phyloP scores from a whole-genome alignment of 805 yeast genomes.

The Candida qinlingensis region DNA sequence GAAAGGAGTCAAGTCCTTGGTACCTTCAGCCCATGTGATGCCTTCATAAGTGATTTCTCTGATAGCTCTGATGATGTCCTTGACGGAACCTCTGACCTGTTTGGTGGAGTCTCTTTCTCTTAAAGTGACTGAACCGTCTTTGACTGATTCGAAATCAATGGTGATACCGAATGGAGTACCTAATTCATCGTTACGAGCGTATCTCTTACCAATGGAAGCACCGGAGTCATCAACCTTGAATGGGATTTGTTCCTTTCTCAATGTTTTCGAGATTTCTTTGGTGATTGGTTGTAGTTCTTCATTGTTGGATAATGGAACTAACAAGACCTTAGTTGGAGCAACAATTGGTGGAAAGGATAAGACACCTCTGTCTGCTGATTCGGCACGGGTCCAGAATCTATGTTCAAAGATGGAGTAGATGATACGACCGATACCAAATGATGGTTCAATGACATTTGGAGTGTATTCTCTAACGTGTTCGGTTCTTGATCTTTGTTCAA shows the following conservation, averaged over 20 bases:
- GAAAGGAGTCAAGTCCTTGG: conserved; percentile 63
- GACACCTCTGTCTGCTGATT: conserved; percentile 81
- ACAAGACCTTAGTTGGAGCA: conserved; percentile 95
- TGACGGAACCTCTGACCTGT: conserved; percentile 90
- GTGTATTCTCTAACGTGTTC: conserved; percentile 93
- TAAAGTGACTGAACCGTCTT: conserved; percentile 84
- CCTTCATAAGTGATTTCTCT: conserved; percentile 71
- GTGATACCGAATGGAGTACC: conserved; percentile 99
- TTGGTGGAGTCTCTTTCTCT: conserved; percentile 97
- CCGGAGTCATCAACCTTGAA: conserved; percentile 96
- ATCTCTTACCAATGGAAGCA: conserved; percentile 96
- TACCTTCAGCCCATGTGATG: conserved; percentile 81
- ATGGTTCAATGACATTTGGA: conserved; percentile 98
- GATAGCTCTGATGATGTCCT: conserved; percentile 68
- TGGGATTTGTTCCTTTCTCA: conserved; percentile 81
- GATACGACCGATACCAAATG: conserved; percentile 98
- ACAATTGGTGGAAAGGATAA: conserved; percentile 91
- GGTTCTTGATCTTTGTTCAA: conserved; percentile 71
- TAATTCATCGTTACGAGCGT: conserved; percentile 95
- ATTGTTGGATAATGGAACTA: conserved; percentile 89
- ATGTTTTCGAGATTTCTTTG: conserved; percentile 57
- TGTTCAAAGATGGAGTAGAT: conserved; percentile 92
- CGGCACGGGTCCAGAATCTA: conserved; percentile 91
- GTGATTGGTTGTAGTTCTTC: conserved; percentile 74
- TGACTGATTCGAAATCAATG: conserved; percentile 87